Base-by-base conservation (phyloP, 1,284 basidiomycete genomes). In the Ustilago hordei region DNA sequence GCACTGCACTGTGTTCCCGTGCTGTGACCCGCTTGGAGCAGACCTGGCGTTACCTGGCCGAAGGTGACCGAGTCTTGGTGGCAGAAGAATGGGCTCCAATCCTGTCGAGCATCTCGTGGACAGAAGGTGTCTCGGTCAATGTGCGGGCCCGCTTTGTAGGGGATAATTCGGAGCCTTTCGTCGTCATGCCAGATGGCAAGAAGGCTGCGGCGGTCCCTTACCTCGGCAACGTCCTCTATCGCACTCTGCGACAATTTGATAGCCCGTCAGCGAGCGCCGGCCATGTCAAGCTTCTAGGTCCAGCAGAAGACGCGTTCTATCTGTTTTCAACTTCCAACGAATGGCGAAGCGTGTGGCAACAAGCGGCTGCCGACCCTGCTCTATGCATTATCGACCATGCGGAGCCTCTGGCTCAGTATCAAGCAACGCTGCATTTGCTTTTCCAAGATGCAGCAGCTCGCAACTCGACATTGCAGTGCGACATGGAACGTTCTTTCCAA, bases 1-100 rank as follows among this genome's bases (percentile, higher is more conserved):
- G 64, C 41, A 74, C 78, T 8, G 84, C 82, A 4, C 55, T 86
- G 39, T 85, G 84, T 58, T 85, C 84, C n/a, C 72, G 84, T 19
- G 74, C 84, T 1, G 79, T 85, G 34, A 78, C 82, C 6, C 59
- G 80, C n/a, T 67, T 86, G 2, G 79, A 82, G 47, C 61, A 70
- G 45, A 74, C 82, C 1, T 86, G 84, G 84, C 79, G 82, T 23
- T 80, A 69, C 9, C 53, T 86, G 47, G 80, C 82, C 28, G 68
- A 74, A 39, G 72, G 68, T 15, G 80, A 84, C 47, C 75, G 80
- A 4, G 62, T 64, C 12, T 47, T 83, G 35, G 70, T 85, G 31
- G 75, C 73, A 11, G 56, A 70, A 19, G 67, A 76, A 13, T 86
- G 83, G 84, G 74, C 79, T 8, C 76, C 79, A 9, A 56, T 69